phyloP scores from a whole-genome alignment of 192 early-diverging fungal genomes.

The Umbelopsis sp. region DNA sequence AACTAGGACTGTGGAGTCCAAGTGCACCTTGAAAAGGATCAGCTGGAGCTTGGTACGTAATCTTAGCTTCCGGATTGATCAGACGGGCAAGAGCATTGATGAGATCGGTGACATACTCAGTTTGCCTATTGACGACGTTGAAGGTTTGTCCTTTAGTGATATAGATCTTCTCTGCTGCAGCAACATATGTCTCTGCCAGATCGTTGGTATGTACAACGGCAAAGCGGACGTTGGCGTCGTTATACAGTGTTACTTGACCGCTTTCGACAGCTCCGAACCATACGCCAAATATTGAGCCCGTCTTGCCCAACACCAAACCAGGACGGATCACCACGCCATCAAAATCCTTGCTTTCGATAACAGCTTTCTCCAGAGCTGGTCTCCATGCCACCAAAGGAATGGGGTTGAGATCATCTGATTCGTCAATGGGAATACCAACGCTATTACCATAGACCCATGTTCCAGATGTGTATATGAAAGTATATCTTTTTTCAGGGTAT shows the following conservation, averaged over 20 bases:
- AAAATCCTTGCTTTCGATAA: conserved; percentile 18
- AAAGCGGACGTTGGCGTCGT: conserved; percentile 12
- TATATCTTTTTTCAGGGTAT: conserved; percentile 33
- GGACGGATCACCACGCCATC: conserved; percentile 34
- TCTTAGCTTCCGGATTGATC: conserved; percentile 22
- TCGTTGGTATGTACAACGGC: conserved; percentile 40
- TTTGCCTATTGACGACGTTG: conserved; percentile 28
- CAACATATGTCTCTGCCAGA: conserved; percentile 31
- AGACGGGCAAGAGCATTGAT: conserved; percentile 28
- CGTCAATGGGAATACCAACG: background rate
- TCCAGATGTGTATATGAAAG: conserved; percentile 39
- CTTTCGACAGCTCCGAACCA: conserved; percentile 29
- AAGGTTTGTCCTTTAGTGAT: conserved; percentile 31
- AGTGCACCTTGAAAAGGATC: background rate
- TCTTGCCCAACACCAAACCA: conserved; percentile 26
- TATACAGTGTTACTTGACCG: conserved; percentile 11
- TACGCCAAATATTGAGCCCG: conserved; percentile 18
- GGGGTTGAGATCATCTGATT: conserved; percentile 1
- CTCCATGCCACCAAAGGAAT: conserved; percentile 34
- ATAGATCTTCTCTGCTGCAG: conserved; percentile 25
- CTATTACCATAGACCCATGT: conserved; percentile 20
- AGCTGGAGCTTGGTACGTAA: background rate
- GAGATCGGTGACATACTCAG: conserved; percentile 30
- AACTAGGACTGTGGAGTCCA: background rate
- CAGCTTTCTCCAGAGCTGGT: conserved; percentile 26